A percentile compares a stretch with the other conserved stretches of the same genome.
Conservation (phyloP, 331 rosid species). For the Malus hybrid region DNA sequence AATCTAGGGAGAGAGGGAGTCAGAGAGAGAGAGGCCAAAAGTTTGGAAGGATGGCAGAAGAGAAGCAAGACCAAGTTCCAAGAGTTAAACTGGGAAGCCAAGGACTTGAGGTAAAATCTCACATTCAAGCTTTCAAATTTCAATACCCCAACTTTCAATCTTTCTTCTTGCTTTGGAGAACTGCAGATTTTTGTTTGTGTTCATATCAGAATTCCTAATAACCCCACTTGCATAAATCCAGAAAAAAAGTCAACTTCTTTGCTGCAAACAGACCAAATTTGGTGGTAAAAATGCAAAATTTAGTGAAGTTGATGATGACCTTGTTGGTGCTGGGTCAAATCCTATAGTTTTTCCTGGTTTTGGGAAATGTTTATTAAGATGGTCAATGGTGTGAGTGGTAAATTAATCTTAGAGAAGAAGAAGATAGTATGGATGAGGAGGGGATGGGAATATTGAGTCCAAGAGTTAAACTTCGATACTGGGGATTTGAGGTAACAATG, state of each 20-base stretch:
- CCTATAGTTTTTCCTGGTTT: not conserved
- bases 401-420: not conserved
- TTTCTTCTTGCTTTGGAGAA: not conserved
- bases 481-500: not conserved
- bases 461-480: constrained; percentile 13
- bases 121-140: too few relatives aligned
- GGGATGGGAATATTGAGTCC: not conserved
- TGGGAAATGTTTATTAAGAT: not conserved
- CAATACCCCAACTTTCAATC: not conserved
- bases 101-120: constrained; percentile 6
- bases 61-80: constrained; percentile 5
- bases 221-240: not conserved
- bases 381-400: not conserved
- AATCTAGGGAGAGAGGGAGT: not conserved
- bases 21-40: not conserved
- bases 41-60: not conserved
- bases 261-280: not conserved
- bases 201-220: not conserved
- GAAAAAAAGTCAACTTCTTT: not conserved
- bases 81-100: constrained; percentile 17
- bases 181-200: not conserved
- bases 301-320: too few relatives aligned
- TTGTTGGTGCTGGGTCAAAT: not conserved
- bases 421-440: not conserved
- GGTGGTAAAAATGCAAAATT: not conserved